Percentiles rank a stretch among this genome's conserved stretches.
These are phyloP conservation scores for Calonectria crousiana DNA, from an alignment of 2,329 filamentous ascomycete genomes.

Conservation along the genomic window DNA sequence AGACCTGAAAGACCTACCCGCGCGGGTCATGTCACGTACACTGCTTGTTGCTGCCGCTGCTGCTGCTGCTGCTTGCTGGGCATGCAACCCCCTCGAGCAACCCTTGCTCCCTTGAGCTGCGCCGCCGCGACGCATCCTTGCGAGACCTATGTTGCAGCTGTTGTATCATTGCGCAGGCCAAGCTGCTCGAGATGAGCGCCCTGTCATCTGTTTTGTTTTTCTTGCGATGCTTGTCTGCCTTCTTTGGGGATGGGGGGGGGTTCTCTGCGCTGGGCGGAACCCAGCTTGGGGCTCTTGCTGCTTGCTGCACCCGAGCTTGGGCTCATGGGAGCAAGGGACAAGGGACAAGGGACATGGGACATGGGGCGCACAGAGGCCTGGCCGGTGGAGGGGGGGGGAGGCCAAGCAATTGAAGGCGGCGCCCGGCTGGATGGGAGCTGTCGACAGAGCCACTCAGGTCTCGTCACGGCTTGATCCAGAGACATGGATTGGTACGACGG, in stretches of 20 bases:
- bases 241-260: background rate
- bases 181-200: background rate
- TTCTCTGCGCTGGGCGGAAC: background rate
- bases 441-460: conserved; percentile 7
- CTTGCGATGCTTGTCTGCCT: background rate
- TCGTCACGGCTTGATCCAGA: background rate
- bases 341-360: background rate
- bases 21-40: background rate
- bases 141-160: background rate
- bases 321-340: conserved; percentile 1
- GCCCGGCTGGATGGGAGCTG: background rate
- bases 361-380: background rate
- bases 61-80: background rate
- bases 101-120: conserved; percentile 1
- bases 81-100: background rate
- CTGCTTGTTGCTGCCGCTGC: background rate
- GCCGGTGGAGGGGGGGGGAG: background rate
- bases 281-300: background rate
- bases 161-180: conserved; percentile 12
- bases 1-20: background rate
- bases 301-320: background rate
- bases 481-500: background rate
- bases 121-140: conserved; percentile 18
- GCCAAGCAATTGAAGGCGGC: background rate
- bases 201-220: background rate